These are phyloP conservation scores for Candida schatavii DNA, from an alignment of 805 yeast genomes.

Conservation along the genomic window DNA sequence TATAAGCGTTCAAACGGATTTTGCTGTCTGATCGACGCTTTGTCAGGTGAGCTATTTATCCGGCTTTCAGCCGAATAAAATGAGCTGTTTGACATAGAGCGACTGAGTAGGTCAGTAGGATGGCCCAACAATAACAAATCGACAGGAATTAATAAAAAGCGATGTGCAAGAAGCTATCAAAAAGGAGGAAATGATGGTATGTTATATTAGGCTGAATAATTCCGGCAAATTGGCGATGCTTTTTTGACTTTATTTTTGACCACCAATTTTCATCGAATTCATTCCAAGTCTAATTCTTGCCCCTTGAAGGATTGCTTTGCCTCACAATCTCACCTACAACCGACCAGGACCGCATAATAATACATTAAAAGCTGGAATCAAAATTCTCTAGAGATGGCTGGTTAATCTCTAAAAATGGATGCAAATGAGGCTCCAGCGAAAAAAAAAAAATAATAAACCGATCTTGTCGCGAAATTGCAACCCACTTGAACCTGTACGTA, in stretches of 20 bases:
- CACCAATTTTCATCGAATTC: too few relatives aligned
- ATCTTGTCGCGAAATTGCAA: neutral
- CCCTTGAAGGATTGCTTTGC: too few relatives aligned
- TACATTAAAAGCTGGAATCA: neutral
- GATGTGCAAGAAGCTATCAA: too few relatives aligned
- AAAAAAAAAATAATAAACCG: neutral
- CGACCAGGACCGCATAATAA: neutral
- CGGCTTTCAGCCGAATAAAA: neutral
- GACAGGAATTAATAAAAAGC: too few relatives aligned
- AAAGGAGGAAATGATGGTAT: too few relatives aligned
- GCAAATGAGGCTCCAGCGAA: neutral
- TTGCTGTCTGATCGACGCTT: constrained; percentile 5
- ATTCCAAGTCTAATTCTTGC: too few relatives aligned
- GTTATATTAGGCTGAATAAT: too few relatives aligned
- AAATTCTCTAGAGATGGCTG: neutral
- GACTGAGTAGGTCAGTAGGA: too few relatives aligned
- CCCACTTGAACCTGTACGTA: neutral
- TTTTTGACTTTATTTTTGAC: too few relatives aligned
- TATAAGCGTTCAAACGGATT: constrained; percentile 30
- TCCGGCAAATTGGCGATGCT: too few relatives aligned
- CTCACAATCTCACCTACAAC: neutral
- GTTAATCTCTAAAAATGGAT: neutral
- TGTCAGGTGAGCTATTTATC: neutral
- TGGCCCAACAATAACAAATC: too few relatives aligned
- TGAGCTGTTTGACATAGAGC: constrained; percentile 1